phyloP scores from a whole-genome alignment of 2,329 filamentous ascomycete genomes.

The Sarocladium kiliense region DNA sequence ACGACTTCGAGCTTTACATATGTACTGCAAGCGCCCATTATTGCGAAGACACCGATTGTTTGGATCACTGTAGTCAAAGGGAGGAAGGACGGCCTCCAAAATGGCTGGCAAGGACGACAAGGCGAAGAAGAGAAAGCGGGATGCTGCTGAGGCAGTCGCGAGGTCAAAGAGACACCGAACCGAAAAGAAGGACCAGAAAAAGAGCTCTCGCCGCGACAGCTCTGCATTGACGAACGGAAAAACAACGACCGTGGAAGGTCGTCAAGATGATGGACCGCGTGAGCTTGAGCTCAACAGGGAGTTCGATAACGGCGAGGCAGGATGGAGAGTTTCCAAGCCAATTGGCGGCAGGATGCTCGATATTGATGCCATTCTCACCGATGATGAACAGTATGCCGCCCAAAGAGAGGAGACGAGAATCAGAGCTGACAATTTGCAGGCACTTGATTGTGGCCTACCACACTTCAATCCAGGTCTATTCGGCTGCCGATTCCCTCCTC shows the following conservation, averaged over 20 bases:
- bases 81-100: not conserved
- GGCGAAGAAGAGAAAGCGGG: conserved; percentile 43
- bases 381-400: conserved; percentile 52
- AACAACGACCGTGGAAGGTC: not conserved
- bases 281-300: conserved; percentile 21
- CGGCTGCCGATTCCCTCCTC: conserved; percentile 73
- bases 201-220: conserved; percentile 1
- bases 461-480: conserved; percentile 74
- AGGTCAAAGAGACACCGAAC: conserved; percentile 36
- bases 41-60: not conserved
- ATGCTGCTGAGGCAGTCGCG: conserved; percentile 34
- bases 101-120: conserved; percentile 22
- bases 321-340: conserved; percentile 58
- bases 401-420: not conserved
- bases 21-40: conserved; percentile 19
- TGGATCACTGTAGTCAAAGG: not conserved
- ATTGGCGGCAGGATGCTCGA: conserved; percentile 62
- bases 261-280: conserved; percentile 13
- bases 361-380: conserved; percentile 57
- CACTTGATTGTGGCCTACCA: conserved; percentile 71
- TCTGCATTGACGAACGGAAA: not conserved
- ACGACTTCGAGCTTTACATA: not conserved
- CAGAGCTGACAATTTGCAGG: conserved; percentile 33
- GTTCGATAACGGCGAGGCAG: conserved; percentile 25
- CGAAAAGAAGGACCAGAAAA: conserved; percentile 16